Percentiles rank a stretch among this genome's conserved stretches.
These are phyloP conservation scores for Wickerhamiella alocasiicola DNA, from an alignment of 805 yeast genomes.

Conservation along the genomic window DNA sequence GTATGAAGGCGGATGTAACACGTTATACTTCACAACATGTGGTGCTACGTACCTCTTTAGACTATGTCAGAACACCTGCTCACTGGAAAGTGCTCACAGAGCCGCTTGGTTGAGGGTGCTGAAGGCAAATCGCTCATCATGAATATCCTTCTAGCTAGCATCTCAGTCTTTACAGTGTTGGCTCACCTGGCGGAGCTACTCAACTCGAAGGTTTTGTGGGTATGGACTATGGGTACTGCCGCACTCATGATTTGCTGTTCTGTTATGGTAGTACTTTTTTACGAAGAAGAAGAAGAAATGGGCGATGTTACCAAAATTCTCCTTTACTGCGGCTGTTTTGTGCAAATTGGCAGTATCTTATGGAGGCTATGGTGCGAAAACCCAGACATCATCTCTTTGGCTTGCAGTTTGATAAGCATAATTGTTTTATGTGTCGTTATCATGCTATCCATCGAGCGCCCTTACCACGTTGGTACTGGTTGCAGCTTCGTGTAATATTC, in stretches of 20 bases:
- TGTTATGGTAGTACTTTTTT: not conserved
- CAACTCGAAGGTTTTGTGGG: not conserved
- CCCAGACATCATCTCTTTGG: not conserved
- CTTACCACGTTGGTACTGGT: too few relatives aligned
- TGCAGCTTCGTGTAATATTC: too few relatives aligned
- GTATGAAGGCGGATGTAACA: too few relatives aligned
- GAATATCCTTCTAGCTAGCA: slow-evolving; percentile 1
- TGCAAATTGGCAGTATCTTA: slow-evolving; percentile 2
- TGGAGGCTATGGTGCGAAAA: slow-evolving; percentile 3
- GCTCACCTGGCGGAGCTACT: slow-evolving; percentile 4
- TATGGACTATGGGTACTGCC: slow-evolving; percentile 1
- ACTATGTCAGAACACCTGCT: too few relatives aligned
- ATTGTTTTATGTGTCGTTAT: too few relatives aligned
- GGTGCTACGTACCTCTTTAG: too few relatives aligned
- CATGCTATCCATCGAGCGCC: too few relatives aligned
- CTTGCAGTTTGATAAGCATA: not conserved
- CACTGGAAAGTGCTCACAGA: too few relatives aligned
- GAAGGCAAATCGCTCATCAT: too few relatives aligned
- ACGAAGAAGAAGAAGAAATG: not conserved
- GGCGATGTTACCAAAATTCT: slow-evolving; percentile 1
- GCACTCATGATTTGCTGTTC: slow-evolving; percentile 5
- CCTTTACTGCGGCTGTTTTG: slow-evolving; percentile 1
- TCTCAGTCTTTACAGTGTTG: slow-evolving; percentile 4
- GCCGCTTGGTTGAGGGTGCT: too few relatives aligned
- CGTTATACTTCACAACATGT: too few relatives aligned